phyloP scores from a whole-genome alignment of 352 stramenopile genomes.

The Phytophthora kernoviae region DNA sequence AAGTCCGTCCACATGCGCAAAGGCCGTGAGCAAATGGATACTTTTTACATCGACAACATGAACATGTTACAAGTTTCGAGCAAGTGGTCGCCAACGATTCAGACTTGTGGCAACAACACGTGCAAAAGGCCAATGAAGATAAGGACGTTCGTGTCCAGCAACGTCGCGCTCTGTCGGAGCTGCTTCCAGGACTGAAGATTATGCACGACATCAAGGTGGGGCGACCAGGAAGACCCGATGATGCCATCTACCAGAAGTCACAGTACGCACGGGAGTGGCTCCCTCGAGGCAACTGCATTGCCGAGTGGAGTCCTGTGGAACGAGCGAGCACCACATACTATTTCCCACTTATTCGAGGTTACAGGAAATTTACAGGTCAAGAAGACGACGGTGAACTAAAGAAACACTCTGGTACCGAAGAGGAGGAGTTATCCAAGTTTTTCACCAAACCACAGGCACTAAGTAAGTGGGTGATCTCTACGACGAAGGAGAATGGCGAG shows the following conservation, averaged over 20 bases:
- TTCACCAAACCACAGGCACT: conserved; percentile 67
- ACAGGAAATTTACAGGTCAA: conserved; percentile 84
- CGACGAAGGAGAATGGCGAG: conserved; percentile 83
- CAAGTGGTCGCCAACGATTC: conserved; percentile 41
- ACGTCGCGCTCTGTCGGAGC: conserved; percentile 40
- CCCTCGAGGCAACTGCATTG: conserved; percentile 78
- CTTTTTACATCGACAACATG: conserved; percentile 50
- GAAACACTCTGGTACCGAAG: conserved; percentile 20
- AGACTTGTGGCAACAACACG: conserved; percentile 48
- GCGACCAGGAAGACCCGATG: conserved; percentile 63
- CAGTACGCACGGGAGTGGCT: conserved; percentile 71
- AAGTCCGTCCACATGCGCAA: conserved; percentile 50
- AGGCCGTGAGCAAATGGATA: conserved; percentile 55
- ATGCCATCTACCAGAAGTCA: conserved; percentile 69
- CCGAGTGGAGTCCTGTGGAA: conserved; percentile 36
- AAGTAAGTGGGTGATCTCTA: conserved; percentile 64
- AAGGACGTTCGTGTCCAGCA: conserved; percentile 49
- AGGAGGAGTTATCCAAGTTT: conserved; percentile 68
- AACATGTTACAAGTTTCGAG: conserved; percentile 36
- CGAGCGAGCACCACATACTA: conserved; percentile 12
- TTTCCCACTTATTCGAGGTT: conserved; percentile 73
- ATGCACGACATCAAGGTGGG: conserved; percentile 73
- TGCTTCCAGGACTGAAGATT: conserved; percentile 38
- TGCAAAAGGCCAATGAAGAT: conserved; percentile 32
- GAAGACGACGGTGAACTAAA: conserved; percentile 75